Base-by-base conservation (phyloP, 1,284 basidiomycete species). In the Earliella scabrosa region DNA sequence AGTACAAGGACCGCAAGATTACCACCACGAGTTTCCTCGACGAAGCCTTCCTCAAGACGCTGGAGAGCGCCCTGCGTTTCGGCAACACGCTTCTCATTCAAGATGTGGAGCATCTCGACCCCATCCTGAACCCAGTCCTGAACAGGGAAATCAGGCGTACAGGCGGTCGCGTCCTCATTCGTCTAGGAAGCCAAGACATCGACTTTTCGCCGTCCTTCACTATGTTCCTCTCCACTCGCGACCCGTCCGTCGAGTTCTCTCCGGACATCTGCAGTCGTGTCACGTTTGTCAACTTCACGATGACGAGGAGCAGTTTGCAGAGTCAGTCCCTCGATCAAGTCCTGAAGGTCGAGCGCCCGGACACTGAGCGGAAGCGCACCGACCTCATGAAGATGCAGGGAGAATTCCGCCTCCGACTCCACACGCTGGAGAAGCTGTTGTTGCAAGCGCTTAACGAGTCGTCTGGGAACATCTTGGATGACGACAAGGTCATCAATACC, bases 261-360 rank as follows among this genome's bases (percentile, higher is more conserved):
- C 95, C 97, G 1, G 97, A 99, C 71, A 95, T 99, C 60, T 99
- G 97, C 81, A 97, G 95, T 77, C 88, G 97, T 57, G 97, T 99
- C 34, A 97, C 97, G 0, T 98, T 99, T 70, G 97, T 99, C 79
- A 99, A 99, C 80, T 99, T 99, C 75, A 99, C 97, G 16, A 99
- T 99, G 94, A 99, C 97, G 0, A 86, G 96, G 57, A 95, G 95
- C 73, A 98, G 95, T 82, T 82, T 99, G 34, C 97, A 99, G 74
- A 98, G 95, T 61, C 97, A 99, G 74, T 97, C 96, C 0, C 83
- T 99, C 46, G 96, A 98, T 71, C 95, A 98, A 72, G 95, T 99
- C 2, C 85, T 99, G 60, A 97, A 97, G 71, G 93, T 94, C 41
- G 97, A 99, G 71, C 86, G 97, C 13, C 95, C 98, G 0, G 97